These are phyloP conservation scores for Xerocomus potaroensis DNA, from an alignment of 768 basidiomycete species.

Conservation along the genomic window DNA sequence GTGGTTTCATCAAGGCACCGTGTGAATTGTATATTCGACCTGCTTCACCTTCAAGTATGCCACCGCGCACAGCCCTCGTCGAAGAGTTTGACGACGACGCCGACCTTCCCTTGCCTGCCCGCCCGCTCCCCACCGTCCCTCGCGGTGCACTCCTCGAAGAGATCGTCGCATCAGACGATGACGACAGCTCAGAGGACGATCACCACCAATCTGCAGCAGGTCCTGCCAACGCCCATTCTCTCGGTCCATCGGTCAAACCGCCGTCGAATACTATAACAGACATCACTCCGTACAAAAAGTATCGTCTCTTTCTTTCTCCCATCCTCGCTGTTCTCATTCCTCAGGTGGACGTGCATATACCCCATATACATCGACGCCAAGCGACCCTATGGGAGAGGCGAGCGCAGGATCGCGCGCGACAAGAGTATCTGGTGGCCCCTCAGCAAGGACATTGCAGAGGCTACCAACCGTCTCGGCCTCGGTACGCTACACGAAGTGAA, in stretches of 20 bases:
- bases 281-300: conserved; percentile 83
- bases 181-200: conserved; percentile 34
- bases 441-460: conserved; percentile 88
- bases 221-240: conserved; percentile 47
- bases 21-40: conserved; percentile 21
- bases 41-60: conserved; percentile 6
- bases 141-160: conserved; percentile 79
- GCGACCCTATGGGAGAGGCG: conserved; percentile 76
- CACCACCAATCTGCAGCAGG: conserved; percentile 38
- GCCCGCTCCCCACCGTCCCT: conserved; percentile 57
- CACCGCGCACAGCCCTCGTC: conserved; percentile 63
- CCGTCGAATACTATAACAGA: conserved; percentile 51
- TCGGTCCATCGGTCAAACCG: conserved; percentile 20
- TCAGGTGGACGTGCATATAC: conserved; percentile 93
- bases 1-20: conserved; percentile 16
- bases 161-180: conserved; percentile 53
- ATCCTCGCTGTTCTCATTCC: conserved; percentile 5
- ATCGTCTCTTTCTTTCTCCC: conserved; percentile 29
- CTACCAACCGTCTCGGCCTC: conserved; percentile 70
- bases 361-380: conserved; percentile 98
- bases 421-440: conserved; percentile 94
- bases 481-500: conserved; percentile 83
- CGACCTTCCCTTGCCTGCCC: conserved; percentile 76
- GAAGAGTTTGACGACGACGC: conserved; percentile 94
- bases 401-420: conserved; percentile 73